Conservation (phyloP, 345 rosid genomes). For the Ceriops decandra region DNA sequence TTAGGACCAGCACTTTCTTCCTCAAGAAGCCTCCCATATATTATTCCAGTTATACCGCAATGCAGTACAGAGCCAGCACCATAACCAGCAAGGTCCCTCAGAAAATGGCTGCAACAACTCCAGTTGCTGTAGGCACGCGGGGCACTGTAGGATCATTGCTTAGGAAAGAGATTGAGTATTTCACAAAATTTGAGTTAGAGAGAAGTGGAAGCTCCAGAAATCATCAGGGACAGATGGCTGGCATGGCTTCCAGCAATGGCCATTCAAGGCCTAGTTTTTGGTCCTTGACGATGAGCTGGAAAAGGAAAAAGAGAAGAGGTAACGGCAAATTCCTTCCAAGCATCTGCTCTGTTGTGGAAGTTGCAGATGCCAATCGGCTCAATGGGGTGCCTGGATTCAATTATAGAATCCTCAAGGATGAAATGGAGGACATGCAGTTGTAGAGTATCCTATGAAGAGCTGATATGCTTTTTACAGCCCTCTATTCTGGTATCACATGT, state of each 20-base stretch:
- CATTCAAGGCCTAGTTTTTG: slow-evolving; percentile 44
- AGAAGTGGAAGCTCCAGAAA: slow-evolving; percentile 25
- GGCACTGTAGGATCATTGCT: slow-evolving; percentile 82
- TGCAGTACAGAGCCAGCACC: slow-evolving; percentile 25
- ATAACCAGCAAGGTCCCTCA: slow-evolving; percentile 19
- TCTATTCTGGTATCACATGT: too few relatives aligned
- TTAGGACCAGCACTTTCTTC: slow-evolving; percentile 37
- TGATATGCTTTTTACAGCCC: too few relatives aligned
- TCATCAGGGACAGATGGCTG: slow-evolving; percentile 22
- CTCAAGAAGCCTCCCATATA: slow-evolving; percentile 25
- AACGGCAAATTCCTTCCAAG: slow-evolving; percentile 39
- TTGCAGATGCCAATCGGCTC: slow-evolving; percentile 31
- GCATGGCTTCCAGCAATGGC: slow-evolving; percentile 26
- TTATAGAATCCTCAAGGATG: slow-evolving; percentile 62
- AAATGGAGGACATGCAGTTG: slow-evolving; percentile 4
- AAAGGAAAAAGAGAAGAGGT: slow-evolving; percentile 53
- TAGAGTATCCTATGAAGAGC: too few relatives aligned
- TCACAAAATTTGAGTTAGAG: slow-evolving; percentile 40
- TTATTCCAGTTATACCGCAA: slow-evolving; percentile 6
- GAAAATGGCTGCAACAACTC: slow-evolving; percentile 50
- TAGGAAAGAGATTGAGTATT: slow-evolving; percentile 70
- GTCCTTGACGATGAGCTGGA: slow-evolving; percentile 44
- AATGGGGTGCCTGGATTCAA: slow-evolving; percentile 40
- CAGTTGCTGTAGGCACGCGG: slow-evolving; percentile 64
- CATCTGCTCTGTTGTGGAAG: slow-evolving; percentile 53